Conservation (phyloP, 306 rosid genomes). For the Quercus parvula region DNA sequence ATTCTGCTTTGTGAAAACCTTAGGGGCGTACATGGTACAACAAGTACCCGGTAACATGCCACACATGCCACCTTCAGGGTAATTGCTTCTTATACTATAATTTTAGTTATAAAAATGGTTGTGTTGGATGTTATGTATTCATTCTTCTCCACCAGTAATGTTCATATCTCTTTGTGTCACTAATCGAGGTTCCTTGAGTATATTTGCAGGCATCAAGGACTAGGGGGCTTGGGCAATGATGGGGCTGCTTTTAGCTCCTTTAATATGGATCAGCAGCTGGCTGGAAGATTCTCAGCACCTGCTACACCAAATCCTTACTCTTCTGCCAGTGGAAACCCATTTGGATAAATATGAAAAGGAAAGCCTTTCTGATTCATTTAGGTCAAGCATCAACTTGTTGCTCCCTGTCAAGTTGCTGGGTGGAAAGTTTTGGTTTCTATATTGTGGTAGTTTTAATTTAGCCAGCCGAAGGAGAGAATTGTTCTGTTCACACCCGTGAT, state of each 20-base stretch:
- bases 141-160: neutral
- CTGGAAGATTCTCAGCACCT: conserved; percentile 48
- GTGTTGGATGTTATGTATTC: conserved; percentile 1
- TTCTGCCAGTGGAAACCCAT: conserved; percentile 74
- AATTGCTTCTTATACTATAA: conserved; percentile 15
- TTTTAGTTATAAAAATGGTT: neutral
- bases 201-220: conserved; percentile 63
- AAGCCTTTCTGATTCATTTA: conserved; percentile 17
- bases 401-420: conserved; percentile 44
- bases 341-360: conserved; percentile 44
- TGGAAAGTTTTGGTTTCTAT: conserved; percentile 42
- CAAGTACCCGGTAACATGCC: conserved; percentile 56
- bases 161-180: neutral
- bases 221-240: conserved; percentile 36
- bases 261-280: conserved; percentile 56
- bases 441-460: conserved; percentile 15
- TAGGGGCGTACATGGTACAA: conserved; percentile 69
- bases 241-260: conserved; percentile 53
- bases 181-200: neutral
- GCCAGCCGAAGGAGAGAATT: conserved; percentile 28
- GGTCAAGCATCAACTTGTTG: conserved; percentile 45
- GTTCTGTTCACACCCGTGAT: conserved; percentile 21
- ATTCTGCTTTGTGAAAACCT: conserved; percentile 36
- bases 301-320: conserved; percentile 51
- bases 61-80: conserved; percentile 67